Evolutionary conservation across 2,329 filamentous ascomycete species (phyloP).

Genomic region (Alternaria viburni): DNA sequence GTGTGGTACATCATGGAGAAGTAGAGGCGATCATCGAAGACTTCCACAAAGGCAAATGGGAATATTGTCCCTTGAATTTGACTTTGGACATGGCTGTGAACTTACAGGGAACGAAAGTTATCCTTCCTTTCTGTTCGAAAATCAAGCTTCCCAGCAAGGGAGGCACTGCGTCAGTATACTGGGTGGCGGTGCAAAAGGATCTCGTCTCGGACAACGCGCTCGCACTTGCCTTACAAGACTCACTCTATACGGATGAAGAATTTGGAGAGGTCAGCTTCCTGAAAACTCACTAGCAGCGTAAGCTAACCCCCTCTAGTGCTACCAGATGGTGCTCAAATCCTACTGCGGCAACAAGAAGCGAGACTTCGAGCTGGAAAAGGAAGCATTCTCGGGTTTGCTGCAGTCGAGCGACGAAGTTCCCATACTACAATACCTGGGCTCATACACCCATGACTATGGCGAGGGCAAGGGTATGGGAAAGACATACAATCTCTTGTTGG

Average conservation of each 20-base stretch:
- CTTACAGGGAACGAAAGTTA: not conserved
- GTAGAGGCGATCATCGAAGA: not conserved
- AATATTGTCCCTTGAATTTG: not conserved
- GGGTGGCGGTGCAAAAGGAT: not conserved
- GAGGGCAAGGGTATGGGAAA: not conserved
- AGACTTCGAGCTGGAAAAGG: conserved; percentile 36
- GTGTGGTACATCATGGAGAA: not conserved
- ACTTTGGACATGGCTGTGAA: not conserved
- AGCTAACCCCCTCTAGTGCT: conserved; percentile 9
- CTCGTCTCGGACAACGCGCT: not conserved
- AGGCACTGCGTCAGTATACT: not conserved
- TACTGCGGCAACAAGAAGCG: conserved; percentile 20
- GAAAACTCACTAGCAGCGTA: no score
- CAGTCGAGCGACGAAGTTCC: conserved; percentile 12
- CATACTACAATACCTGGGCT: conserved; percentile 41
- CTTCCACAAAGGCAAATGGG: not conserved
- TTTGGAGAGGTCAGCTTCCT: not conserved
- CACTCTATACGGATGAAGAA: not conserved
- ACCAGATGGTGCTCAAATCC: conserved; percentile 41
- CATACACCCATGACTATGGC: conserved; percentile 24
- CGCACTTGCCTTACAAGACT: not conserved
- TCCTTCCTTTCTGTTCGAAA: not conserved
- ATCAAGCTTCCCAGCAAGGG: not conserved
- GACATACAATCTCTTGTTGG: conserved; percentile 42
- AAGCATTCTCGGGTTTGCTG: conserved; percentile 35